Percentiles rank a stretch among this genome's conserved stretches.
These are phyloP conservation scores for Myxozyma melibiosi DNA, from an alignment of 805 yeast genomes.

Conservation along the genomic window DNA sequence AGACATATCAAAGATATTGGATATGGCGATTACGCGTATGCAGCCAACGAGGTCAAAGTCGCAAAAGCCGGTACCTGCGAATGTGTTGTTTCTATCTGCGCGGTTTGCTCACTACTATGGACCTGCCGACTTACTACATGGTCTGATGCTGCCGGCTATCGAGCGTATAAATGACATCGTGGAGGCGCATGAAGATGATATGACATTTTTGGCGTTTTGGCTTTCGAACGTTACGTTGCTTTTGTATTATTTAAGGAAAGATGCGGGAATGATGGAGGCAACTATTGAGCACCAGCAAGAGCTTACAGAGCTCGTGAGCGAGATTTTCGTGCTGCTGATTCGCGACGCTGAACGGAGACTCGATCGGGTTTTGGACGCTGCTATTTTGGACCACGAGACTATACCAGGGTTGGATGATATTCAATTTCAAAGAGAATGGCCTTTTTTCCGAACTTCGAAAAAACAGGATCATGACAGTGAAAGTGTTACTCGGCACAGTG, in stretches of 20 bases:
- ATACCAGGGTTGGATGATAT: slow-evolving; percentile 81
- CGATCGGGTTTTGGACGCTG: slow-evolving; percentile 40
- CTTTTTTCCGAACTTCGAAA: slow-evolving; percentile 49
- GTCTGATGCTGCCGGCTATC: slow-evolving; percentile 39
- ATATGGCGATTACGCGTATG: slow-evolving; percentile 42
- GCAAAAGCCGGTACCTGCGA: slow-evolving; percentile 49
- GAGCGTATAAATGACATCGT: slow-evolving; percentile 41
- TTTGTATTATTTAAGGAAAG: slow-evolving; percentile 74
- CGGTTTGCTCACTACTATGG: slow-evolving; percentile 47
- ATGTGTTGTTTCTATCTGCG: slow-evolving; percentile 45
- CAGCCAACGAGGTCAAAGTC: slow-evolving; percentile 43
- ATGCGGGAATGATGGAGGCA: slow-evolving; percentile 48
- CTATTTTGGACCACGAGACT: slow-evolving; percentile 66
- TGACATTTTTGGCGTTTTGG: slow-evolving; percentile 73
- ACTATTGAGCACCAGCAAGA: slow-evolving; percentile 39
- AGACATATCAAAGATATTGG: slow-evolving; percentile 45
- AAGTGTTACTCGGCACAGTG: neutral
- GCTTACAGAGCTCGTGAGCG: slow-evolving; percentile 40
- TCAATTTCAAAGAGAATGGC: slow-evolving; percentile 74
- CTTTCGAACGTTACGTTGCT: slow-evolving; percentile 75
- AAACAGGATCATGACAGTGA: neutral
- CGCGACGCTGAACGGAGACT: slow-evolving; percentile 45
- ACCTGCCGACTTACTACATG: slow-evolving; percentile 39
- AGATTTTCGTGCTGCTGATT: slow-evolving; percentile 41
- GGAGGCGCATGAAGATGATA: slow-evolving; percentile 43